Conservation (phyloP, 2,329 filamentous ascomycete species). For the Sporothrix dimorphospora region DNA sequence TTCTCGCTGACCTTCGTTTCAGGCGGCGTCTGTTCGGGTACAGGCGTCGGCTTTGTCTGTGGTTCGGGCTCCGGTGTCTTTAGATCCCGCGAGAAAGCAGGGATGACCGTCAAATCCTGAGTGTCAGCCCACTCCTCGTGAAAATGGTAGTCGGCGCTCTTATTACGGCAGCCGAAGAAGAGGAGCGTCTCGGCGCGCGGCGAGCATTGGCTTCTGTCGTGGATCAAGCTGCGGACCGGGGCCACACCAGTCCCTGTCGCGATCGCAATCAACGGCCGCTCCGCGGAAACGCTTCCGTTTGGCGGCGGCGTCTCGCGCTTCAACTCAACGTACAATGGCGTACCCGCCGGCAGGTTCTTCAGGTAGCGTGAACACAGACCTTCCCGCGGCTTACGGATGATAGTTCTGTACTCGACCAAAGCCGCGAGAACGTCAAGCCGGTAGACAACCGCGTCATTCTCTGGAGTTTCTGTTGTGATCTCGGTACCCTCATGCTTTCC, state of each 20-base stretch:
- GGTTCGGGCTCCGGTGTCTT: constrained; percentile 20
- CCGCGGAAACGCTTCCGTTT: constrained; percentile 46
- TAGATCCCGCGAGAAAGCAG: constrained; percentile 55
- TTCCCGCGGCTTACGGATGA: constrained; percentile 79
- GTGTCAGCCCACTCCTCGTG: constrained; percentile 67
- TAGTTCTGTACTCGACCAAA: constrained; percentile 87
- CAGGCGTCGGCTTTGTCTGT: neutral
- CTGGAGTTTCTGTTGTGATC: neutral
- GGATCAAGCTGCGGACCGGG: constrained; percentile 79
- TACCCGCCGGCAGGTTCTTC: constrained; percentile 61
- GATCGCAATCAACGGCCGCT: constrained; percentile 71
- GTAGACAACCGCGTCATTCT: neutral
- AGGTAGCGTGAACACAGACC: constrained; percentile 92
- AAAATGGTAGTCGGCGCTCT: constrained; percentile 79
- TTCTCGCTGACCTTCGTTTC: neutral
- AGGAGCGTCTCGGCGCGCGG: constrained; percentile 53
- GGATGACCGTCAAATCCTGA: constrained; percentile 42
- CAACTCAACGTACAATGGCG: constrained; percentile 63
- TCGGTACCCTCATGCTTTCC: neutral
- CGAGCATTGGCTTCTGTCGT: constrained; percentile 60
- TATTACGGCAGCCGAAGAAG: constrained; percentile 84
- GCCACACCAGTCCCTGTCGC: constrained; percentile 87
- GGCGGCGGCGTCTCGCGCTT: constrained; percentile 52
- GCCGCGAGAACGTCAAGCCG: constrained; percentile 75
- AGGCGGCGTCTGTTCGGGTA: neutral